Evolutionary conservation across 164 flowering plant genomes (phyloP), one percentile per base, ranked within the genome.

Genomic region (Kingdonia uniflora): DNA sequence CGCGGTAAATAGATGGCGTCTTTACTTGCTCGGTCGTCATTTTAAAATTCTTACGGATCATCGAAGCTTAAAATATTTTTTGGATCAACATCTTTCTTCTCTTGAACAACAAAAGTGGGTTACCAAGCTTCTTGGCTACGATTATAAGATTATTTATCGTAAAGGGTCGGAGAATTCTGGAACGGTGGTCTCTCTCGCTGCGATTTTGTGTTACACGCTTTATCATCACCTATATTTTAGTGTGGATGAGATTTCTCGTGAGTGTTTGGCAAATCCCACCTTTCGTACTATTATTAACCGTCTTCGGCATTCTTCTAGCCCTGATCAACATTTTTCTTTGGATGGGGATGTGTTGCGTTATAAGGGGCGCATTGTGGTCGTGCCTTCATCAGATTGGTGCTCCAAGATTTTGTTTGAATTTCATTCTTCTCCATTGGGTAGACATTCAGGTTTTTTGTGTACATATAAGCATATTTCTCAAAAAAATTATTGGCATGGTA

Each of bases 21-120:
- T 21, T 12, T 58, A 58, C 17, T 11, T 58, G 0, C 12, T 49
- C 8, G 49, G 54, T 13, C 12, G 38, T 1, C 33, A 38, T 1
- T 58, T 58, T 17, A 49, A 21, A 1, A 41, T 58, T 16, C 11
- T 11, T n/a, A 58, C 40, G 2, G 48, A 58, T 25, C 48, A 58
- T 1, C 10, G 33, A 11, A 49, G 54, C 5, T 16, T 49, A 5
- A 40, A 25, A 13, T 49, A 23, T 19, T 22, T 49, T 6, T 49
- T 40, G 16, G 48, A 58, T 15, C 24, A 58, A 14, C 24, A 12
- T 4, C 11, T 39, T 11, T 13, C 19, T 1, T 15, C 49, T 19
- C 10, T 15, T 0, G 33, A 48, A 6, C 44, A 56, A 21, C 39
- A 49, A n/a, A 48, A 16, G 8, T 51, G n/a, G n/a, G 55, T 58